Base-by-base conservation (phyloP, 2,329 filamentous ascomycete species). In the Diaporthe ampelina region DNA sequence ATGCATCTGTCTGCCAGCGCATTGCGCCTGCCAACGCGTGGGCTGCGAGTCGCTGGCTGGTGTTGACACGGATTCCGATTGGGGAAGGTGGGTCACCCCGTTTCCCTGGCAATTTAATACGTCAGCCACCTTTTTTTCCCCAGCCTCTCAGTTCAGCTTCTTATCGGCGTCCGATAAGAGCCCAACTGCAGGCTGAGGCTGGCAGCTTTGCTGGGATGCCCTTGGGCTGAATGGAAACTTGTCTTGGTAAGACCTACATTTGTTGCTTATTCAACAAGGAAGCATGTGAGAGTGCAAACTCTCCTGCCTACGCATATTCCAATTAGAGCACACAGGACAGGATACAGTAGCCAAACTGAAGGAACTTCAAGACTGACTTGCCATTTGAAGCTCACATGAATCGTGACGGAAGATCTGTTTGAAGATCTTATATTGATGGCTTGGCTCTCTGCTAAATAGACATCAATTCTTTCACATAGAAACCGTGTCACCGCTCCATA, bases 1-100 rank as follows among this genome's bases (percentile, higher is more conserved):
- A 79, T 80, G 78, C 79, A 80, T 80, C 63, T 63, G 73, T 72
- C 32, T 63, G 29, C n/a, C 45, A 61, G 69, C 69, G 69, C 69
- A 58, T 67, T 72, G 71, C 71, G 57, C 70, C 70, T 72, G 70
- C 70, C 70, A 63, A 68, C 63, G n/a, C 32, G 45, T 40, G 48
- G 21, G 63, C 63, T 68, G 63, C 15, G 29, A 52, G 43, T 24
- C 9, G 21, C n/a, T 52, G 40, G 45, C 29, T 58, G 32, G 63
- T 68, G 32, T 68, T 68, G 63, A 68, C 48, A 52, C 40, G 63
- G 63, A 54, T 67, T 48, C 63, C 63, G 32, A 45, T 67, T 67
- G 45, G 63, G 63, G 63, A 67, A 67, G 63, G 63, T 67, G 63
- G 63, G 63, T 52, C 63, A 35, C 10, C 63, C 48, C 48, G 63